phyloP scores from a whole-genome alignment of 805 yeast species.

The Candida gorgasii region DNA sequence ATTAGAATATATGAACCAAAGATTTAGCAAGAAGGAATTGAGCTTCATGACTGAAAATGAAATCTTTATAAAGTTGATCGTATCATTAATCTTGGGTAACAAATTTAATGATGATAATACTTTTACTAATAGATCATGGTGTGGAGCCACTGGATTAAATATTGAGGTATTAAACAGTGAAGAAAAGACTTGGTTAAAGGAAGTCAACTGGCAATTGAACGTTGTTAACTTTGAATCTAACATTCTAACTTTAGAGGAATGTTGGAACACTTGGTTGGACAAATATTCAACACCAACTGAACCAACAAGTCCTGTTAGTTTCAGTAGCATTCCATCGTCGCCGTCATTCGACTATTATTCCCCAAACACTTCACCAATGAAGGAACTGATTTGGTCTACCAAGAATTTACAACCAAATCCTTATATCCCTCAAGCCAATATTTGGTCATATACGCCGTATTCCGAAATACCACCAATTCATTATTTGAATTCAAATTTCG shows the following conservation, averaged over 20 bases:
- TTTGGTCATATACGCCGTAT: constrained; percentile 29
- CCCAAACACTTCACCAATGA: constrained; percentile 18
- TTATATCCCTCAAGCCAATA: constrained; percentile 7
- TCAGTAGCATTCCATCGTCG: constrained; percentile 21
- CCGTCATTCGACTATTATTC: constrained; percentile 18
- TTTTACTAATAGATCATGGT: constrained; percentile 93
- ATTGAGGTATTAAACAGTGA: constrained; percentile 58
- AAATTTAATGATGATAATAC: constrained; percentile 96
- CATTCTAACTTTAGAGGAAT: constrained; percentile 42
- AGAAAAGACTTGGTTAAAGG: constrained; percentile 71
- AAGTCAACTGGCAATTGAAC: constrained; percentile 59
- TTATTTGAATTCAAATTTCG: constrained; percentile 25
- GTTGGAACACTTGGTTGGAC: constrained; percentile 46
- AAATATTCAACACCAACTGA: constrained; percentile 23
- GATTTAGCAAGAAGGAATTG: constrained; percentile 34
- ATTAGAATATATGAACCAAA: constrained; percentile 73
- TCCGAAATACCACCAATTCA: constrained; percentile 23
- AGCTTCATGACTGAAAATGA: constrained; percentile 31
- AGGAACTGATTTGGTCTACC: constrained; percentile 29
- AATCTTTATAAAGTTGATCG: constrained; percentile 57
- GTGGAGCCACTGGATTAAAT: constrained; percentile 86
- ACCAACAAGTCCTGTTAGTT: constrained; percentile 9
- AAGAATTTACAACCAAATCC: constrained; percentile 1
- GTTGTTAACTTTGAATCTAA: constrained; percentile 40
- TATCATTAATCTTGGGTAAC: constrained; percentile 81